Evolutionary conservation across 2,329 filamentous ascomycete genomes (phyloP).

Genomic region (Tolypocladium paradoxum): DNA sequence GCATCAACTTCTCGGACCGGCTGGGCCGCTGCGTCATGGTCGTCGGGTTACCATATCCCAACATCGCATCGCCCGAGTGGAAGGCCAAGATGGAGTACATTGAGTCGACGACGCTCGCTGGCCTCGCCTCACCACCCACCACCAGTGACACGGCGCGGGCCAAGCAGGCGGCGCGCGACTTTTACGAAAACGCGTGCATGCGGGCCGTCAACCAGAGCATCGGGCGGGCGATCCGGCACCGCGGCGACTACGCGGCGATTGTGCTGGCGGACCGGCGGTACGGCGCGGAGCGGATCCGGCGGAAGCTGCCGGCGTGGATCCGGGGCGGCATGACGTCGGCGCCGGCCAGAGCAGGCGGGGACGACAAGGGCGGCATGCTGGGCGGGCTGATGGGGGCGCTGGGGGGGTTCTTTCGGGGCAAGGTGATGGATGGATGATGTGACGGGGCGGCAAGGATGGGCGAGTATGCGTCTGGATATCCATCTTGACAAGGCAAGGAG

Average conservation of each 20-base stretch:
- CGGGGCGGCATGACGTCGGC: constrained; percentile 48
- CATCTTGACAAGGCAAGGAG: not conserved
- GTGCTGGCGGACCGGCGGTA: constrained; percentile 76
- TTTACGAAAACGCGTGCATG: constrained; percentile 94
- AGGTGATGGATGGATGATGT: too few species aligned
- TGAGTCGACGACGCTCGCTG: constrained; percentile 44
- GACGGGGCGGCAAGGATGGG: not conserved
- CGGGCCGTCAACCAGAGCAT: constrained; percentile 95
- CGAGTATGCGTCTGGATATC: too few species aligned
- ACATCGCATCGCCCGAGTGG: constrained; percentile 83
- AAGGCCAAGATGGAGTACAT: constrained; percentile 84
- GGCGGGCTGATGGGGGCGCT: constrained; percentile 48
- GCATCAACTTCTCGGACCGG: constrained; percentile 92
- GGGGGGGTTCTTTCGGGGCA: constrained; percentile 46
- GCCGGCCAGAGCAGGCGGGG: constrained; percentile 22
- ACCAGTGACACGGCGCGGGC: constrained; percentile 12
- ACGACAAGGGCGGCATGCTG: constrained; percentile 33
- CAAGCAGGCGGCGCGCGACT: constrained; percentile 58
- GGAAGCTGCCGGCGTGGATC: constrained; percentile 87
- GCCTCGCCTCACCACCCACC: constrained; percentile 16
- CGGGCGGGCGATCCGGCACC: constrained; percentile 81
- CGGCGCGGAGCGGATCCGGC: constrained; percentile 57
- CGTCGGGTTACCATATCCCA: constrained; percentile 89
- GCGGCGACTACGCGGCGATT: constrained; percentile 82
- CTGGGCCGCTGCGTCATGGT: constrained; percentile 84